Percentiles rank a stretch among this genome's conserved stretches.
phyloP scores from a whole-genome alignment of 2,329 filamentous ascomycete species.

The Periconia sp. region DNA sequence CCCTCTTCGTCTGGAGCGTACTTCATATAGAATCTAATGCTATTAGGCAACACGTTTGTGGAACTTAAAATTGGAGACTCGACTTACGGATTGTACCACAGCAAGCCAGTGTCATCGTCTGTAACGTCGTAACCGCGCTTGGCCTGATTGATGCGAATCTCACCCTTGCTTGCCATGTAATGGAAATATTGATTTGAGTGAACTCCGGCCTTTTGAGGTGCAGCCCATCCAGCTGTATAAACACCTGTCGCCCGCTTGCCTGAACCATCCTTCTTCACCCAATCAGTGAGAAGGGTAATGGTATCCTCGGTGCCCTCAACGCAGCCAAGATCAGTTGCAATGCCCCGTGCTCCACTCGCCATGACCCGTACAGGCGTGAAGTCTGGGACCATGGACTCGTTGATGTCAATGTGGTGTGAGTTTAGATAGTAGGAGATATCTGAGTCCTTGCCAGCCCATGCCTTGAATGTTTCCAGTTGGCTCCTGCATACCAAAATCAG shows the following conservation, averaged over 20 bases:
- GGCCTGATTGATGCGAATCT: conserved; percentile 88
- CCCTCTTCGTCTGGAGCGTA: conserved; percentile 94
- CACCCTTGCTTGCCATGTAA: conserved; percentile 81
- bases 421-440: conserved; percentile 98
- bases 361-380: conserved; percentile 79
- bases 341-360: conserved; percentile 75
- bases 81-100: conserved; percentile 81
- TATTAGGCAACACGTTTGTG: conserved; percentile 7
- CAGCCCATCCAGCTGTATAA: conserved; percentile 94
- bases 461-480: conserved; percentile 91
- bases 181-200: conserved; percentile 98
- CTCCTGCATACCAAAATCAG: conserved; percentile 77
- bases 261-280: conserved; percentile 72
- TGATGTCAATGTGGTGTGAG: conserved; percentile 90
- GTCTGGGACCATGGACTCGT: conserved; percentile 86
- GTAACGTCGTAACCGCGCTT: conserved; percentile 94
- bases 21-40: conserved; percentile 77
- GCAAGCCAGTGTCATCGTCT: conserved; percentile 71
- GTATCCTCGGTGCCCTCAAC: conserved; percentile 84
- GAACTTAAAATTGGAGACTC: not conserved
- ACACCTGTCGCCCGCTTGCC: conserved; percentile 79
- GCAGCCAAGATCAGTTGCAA: conserved; percentile 78
- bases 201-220: conserved; percentile 88
- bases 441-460: conserved; percentile 87
- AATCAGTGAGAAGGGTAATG: conserved; percentile 86